These are phyloP conservation scores for Fusarium setosum DNA, from an alignment of 2,329 filamentous ascomycete species.

Conservation along the genomic window DNA sequence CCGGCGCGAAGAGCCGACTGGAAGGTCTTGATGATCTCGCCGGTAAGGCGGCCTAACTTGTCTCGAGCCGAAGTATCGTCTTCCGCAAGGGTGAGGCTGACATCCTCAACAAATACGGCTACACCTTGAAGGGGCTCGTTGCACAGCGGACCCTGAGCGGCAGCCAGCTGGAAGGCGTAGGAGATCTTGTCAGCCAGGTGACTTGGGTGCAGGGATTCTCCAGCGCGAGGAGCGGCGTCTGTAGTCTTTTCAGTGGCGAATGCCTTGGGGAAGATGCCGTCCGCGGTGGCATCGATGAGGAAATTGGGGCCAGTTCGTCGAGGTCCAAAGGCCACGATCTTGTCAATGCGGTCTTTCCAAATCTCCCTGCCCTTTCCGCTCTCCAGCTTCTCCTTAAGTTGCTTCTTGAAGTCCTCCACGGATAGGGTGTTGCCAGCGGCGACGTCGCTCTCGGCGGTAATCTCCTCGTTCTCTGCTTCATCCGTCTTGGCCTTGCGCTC, in stretches of 20 bases:
- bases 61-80: slow-evolving; percentile 70
- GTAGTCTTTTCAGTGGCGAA: slow-evolving; percentile 57
- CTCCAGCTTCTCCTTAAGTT: slow-evolving; percentile 76
- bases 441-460: slow-evolving; percentile 68
- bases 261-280: slow-evolving; percentile 78
- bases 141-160: slow-evolving; percentile 88
- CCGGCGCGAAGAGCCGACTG: slow-evolving; percentile 85
- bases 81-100: slow-evolving; percentile 69
- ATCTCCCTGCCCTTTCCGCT: slow-evolving; percentile 76
- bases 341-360: slow-evolving; percentile 82
- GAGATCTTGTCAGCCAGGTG: slow-evolving; percentile 91
- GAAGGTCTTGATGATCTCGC: slow-evolving; percentile 91
- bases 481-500: slow-evolving; percentile 66
- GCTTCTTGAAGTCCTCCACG: slow-evolving; percentile 79
- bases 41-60: slow-evolving; percentile 82
- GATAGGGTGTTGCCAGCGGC: slow-evolving; percentile 73
- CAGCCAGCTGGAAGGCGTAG: slow-evolving; percentile 95
- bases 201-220: slow-evolving; percentile 65
- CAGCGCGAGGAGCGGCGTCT: slow-evolving; percentile 51
- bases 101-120: slow-evolving; percentile 88
- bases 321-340: slow-evolving; percentile 91
- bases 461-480: slow-evolving; percentile 51
- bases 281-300: slow-evolving; percentile 83
- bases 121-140: slow-evolving; percentile 93
- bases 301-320: slow-evolving; percentile 88